A percentile compares a stretch with the other conserved stretches of the same genome.
Evolutionary conservation across 495 filamentous ascomycete species (phyloP).

Genomic region (Glarea lozoyensis): DNA sequence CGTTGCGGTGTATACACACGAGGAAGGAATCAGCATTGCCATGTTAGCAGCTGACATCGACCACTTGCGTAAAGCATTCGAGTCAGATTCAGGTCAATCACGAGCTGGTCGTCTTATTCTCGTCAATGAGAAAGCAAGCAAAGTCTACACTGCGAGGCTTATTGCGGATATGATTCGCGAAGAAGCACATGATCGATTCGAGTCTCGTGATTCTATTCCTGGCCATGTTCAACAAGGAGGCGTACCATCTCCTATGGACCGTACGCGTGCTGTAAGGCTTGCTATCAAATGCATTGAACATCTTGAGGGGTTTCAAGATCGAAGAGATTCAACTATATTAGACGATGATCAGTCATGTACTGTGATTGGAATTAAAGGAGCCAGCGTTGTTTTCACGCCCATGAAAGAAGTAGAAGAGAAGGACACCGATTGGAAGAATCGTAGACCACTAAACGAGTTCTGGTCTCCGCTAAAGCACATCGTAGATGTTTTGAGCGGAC

Average conservation of each 20-base stretch:
- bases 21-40: slow-evolving; percentile 88
- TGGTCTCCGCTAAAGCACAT: slow-evolving; percentile 76
- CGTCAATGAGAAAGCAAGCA: slow-evolving; percentile 84
- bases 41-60: slow-evolving; percentile 90
- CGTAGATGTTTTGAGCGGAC: slow-evolving; percentile 76
- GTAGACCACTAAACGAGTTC: slow-evolving; percentile 76
- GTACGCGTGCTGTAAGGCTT: slow-evolving; percentile 82
- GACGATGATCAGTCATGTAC: slow-evolving; percentile 59
- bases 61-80: slow-evolving; percentile 79
- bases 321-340: slow-evolving; percentile 56
- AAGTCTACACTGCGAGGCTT: slow-evolving; percentile 83
- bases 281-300: slow-evolving; percentile 88
- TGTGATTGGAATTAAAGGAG: slow-evolving; percentile 90
- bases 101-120: slow-evolving; percentile 91
- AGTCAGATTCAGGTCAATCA: slow-evolving; percentile 77
- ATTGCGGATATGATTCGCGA: slow-evolving; percentile 94
- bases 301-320: slow-evolving; percentile 65
- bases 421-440: slow-evolving; percentile 88
- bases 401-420: slow-evolving; percentile 67
- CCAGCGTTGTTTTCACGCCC: slow-evolving; percentile 74
- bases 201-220: slow-evolving; percentile 86
- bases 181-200: slow-evolving; percentile 85
- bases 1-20: slow-evolving; percentile 93
- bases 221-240: slow-evolving; percentile 97
- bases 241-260: slow-evolving; percentile 90